These are phyloP conservation scores for Moringa oleifera DNA, from an alignment of 345 rosid species.

Conservation along the genomic window DNA sequence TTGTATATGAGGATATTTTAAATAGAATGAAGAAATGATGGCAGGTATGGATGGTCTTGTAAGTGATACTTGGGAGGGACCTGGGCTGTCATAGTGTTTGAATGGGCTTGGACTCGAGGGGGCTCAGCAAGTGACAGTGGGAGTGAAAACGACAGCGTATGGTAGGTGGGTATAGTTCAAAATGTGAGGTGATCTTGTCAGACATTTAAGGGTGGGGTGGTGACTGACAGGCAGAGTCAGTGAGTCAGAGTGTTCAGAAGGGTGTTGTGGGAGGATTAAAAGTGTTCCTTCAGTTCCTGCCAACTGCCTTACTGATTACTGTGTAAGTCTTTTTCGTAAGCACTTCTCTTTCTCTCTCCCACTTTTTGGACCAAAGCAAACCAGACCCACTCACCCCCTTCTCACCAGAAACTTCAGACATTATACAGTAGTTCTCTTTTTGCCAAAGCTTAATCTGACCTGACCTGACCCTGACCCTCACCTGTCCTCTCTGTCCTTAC, in stretches of 20 bases:
- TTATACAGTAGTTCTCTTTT: not conserved
- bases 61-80: too few species aligned
- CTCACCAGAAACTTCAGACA: not conserved
- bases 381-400: not conserved
- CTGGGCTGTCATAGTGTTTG: too few species aligned
- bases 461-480: too few species aligned
- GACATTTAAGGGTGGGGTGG: not conserved
- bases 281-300: not conserved
- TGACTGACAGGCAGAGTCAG: not conserved
- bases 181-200: not conserved
- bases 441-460: constrained; percentile 6
- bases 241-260: not conserved
- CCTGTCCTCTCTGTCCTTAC: not conserved
- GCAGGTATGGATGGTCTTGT: too few species aligned
- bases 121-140: too few species aligned
- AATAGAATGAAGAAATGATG: too few species aligned
- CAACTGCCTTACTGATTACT: not conserved
- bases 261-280: not conserved
- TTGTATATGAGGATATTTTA: too few species aligned
- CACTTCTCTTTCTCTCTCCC: not conserved
- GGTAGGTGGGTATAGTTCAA: too few species aligned
- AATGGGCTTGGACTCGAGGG: too few species aligned
- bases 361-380: not conserved
- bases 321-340: not conserved
- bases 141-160: too few species aligned